A percentile compares a stretch with the other conserved stretches of the same genome.
These are phyloP conservation scores for Calonectria fujianensis DNA, from an alignment of 2,329 filamentous ascomycete genomes.

Conservation along the genomic window DNA sequence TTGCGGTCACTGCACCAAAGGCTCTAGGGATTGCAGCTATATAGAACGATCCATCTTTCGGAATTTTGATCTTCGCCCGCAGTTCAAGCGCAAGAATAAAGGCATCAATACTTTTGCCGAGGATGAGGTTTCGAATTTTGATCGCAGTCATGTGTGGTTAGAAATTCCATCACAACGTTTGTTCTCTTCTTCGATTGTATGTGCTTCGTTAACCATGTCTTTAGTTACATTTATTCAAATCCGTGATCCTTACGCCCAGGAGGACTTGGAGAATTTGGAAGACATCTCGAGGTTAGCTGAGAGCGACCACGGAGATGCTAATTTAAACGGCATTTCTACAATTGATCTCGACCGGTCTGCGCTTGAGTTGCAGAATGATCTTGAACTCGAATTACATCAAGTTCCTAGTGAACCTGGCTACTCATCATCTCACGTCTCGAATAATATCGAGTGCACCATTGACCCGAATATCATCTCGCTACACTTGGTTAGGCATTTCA, in stretches of 20 bases:
- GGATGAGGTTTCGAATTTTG: constrained; percentile 31
- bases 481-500: constrained; percentile 46
- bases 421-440: background rate
- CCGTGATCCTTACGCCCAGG: constrained; percentile 33
- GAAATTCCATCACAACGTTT: constrained; percentile 44
- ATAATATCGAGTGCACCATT: background rate
- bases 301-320: background rate
- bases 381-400: background rate
- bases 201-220: background rate
- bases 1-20: constrained; percentile 49
- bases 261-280: background rate
- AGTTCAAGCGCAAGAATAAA: background rate
- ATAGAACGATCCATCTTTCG: constrained; percentile 46
- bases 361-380: background rate
- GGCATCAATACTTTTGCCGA: background rate
- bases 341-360: background rate
- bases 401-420: background rate
- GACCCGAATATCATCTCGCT: constrained; percentile 39
- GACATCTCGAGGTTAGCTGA: background rate
- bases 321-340: background rate
- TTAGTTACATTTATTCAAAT: constrained; percentile 47
- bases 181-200: background rate
- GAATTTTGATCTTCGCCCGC: constrained; percentile 32
- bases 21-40: constrained; percentile 45
- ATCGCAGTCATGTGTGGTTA: constrained; percentile 44